Conservation (phyloP, 1,139 yeast genomes). For the Kodamaea fungicola region DNA sequence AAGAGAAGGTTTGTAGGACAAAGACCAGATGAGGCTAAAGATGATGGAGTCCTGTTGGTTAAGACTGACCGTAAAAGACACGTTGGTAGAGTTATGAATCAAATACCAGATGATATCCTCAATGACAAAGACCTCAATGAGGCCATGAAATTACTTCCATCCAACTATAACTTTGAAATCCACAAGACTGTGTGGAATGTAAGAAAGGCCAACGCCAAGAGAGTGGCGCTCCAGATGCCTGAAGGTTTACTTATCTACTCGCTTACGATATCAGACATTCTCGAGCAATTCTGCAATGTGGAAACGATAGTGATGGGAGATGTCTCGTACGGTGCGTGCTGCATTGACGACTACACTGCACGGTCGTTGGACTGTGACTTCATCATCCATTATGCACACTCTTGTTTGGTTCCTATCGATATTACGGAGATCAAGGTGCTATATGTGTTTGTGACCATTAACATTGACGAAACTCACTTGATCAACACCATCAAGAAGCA, state of each 20-base stretch:
- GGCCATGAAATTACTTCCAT: conserved; percentile 77
- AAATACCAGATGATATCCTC: conserved; percentile 85
- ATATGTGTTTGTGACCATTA: conserved; percentile 92
- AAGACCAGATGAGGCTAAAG: conserved; percentile 13
- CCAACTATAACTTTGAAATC: conserved; percentile 91
- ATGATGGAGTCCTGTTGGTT: conserved; percentile 13
- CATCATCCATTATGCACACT: conserved; percentile 94
- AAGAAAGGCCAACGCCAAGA: conserved; percentile 61
- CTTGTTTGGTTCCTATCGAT: conserved; percentile 94
- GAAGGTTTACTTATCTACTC: conserved; percentile 91
- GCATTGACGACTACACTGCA: conserved; percentile 96
- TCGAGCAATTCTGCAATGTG: conserved; percentile 85
- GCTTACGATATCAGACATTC: conserved; percentile 78
- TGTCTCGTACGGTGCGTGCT: conserved; percentile 97
- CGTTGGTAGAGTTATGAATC: conserved; percentile 67
- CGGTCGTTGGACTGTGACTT: conserved; percentile 90
- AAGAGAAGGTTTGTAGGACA: conserved; percentile 34
- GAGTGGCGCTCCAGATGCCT: conserved; percentile 95
- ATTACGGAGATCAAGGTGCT: conserved; percentile 84
- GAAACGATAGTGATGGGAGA: conserved; percentile 98
- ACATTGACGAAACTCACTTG: conserved; percentile 79
- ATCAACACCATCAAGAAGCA: conserved; percentile 71
- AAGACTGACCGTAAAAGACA: conserved; percentile 27
- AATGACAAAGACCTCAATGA: conserved; percentile 75
- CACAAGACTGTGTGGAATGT: conserved; percentile 96